phyloP scores from a whole-genome alignment of 306 rosid species.

The Quillaja saponaria region DNA sequence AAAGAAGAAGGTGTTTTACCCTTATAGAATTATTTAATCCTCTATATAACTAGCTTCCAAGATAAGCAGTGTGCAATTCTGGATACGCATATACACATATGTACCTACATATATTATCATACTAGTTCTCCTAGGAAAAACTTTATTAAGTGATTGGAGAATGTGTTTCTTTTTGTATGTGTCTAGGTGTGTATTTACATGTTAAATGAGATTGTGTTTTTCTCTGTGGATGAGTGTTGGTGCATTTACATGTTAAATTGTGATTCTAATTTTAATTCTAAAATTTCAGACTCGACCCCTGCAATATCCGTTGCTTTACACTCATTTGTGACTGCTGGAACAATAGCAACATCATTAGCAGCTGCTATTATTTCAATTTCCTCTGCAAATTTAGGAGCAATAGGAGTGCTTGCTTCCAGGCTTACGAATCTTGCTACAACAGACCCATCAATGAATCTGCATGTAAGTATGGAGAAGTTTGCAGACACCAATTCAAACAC shows the following conservation, averaged over 20 bases:
- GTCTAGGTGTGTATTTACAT: too few relatives aligned
- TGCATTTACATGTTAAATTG: too few relatives aligned
- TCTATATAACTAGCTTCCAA: neutral
- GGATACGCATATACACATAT: neutral
- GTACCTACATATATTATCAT: too few relatives aligned
- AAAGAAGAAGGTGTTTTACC: too few relatives aligned
- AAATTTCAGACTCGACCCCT: slow-evolving; percentile 52
- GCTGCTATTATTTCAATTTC: slow-evolving; percentile 50
- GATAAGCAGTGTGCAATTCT: neutral
- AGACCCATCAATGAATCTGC: slow-evolving; percentile 48
- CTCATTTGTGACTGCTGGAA: slow-evolving; percentile 61
- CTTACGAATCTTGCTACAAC: slow-evolving; percentile 30
- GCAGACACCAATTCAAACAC: neutral
- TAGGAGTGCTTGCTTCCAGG: slow-evolving; percentile 48
- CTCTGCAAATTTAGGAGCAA: slow-evolving; percentile 59
- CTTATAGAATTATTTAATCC: too few relatives aligned
- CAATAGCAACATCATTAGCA: slow-evolving; percentile 57
- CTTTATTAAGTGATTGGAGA: too few relatives aligned
- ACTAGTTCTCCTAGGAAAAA: too few relatives aligned
- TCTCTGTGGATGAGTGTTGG: too few relatives aligned
- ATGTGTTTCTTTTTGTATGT: too few relatives aligned
- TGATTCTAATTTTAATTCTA: slow-evolving; percentile 7
- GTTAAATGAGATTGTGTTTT: too few relatives aligned
- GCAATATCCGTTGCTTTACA: slow-evolving; percentile 47
- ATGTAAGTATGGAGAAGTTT: slow-evolving; percentile 40